Evolutionary conservation across 345 rosid species (phyloP).

Genomic region (Brassica incana): DNA sequence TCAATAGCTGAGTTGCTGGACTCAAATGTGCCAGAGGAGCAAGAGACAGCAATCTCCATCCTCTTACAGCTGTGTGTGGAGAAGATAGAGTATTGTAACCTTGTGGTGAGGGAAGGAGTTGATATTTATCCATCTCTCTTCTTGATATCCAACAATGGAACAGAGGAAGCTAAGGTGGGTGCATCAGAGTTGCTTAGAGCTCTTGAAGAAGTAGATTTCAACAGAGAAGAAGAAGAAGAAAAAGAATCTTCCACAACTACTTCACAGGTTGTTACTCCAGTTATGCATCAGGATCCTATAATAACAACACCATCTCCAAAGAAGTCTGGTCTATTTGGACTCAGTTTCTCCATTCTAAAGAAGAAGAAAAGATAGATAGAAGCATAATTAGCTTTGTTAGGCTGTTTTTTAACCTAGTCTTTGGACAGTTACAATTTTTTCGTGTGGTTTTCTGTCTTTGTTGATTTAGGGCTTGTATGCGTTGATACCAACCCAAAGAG

Average conservation of each 20-base stretch:
- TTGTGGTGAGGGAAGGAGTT: conserved; percentile 60
- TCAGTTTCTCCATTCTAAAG: conserved; percentile 30
- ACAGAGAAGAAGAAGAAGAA: conserved; percentile 27
- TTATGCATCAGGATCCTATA: not conserved
- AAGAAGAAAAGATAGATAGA: conserved; percentile 45
- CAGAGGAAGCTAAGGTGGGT: conserved; percentile 50
- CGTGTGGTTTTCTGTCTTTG: conserved; percentile 2
- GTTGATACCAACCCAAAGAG: conserved; percentile 10
- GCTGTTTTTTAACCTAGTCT: conserved; percentile 15
- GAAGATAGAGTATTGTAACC: conserved; percentile 48
- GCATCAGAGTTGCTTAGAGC: conserved; percentile 76
- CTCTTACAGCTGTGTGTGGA: conserved; percentile 50
- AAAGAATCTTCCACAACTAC: not conserved
- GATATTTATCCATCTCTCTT: conserved; percentile 54
- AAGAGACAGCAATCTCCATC: conserved; percentile 57
- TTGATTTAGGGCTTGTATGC: conserved; percentile 21
- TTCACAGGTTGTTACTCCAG: conserved; percentile 21
- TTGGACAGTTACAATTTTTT: not conserved
- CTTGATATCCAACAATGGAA: conserved; percentile 60
- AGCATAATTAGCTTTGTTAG: not conserved
- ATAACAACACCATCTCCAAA: conserved; percentile 38
- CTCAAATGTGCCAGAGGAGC: conserved; percentile 51
- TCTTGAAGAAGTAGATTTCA: conserved; percentile 44
- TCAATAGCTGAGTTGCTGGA: conserved; percentile 65
- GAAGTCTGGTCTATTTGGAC: conserved; percentile 43